A percentile compares a stretch with the other conserved stretches of the same genome.
Evolutionary conservation across 1,284 basidiomycete genomes (phyloP).

Genomic region (Heliocybe sulcata): DNA sequence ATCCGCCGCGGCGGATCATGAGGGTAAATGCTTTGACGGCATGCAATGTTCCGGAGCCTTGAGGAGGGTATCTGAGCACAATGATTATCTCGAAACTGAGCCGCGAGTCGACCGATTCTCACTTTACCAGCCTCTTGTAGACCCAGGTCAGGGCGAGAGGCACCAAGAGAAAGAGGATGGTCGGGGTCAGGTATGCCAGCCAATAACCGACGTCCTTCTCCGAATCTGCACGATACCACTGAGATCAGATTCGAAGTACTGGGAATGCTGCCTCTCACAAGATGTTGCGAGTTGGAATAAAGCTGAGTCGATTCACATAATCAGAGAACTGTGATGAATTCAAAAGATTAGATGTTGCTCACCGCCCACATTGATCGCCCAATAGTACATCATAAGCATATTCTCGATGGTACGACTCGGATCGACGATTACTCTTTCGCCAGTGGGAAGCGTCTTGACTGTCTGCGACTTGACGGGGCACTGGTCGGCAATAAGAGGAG

Average conservation of each 20-base stretch:
- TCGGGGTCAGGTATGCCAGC: conserved; percentile 16
- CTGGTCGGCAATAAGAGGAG: not conserved
- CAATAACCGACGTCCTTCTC: conserved; percentile 18
- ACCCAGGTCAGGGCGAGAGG: conserved; percentile 26
- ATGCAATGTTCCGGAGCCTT: not conserved
- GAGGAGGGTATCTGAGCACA: not conserved
- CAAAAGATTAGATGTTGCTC: not conserved
- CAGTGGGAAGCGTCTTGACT: not conserved
- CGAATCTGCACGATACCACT: conserved; percentile 5
- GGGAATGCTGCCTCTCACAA: not conserved
- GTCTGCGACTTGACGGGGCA: not conserved
- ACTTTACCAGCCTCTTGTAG: not conserved
- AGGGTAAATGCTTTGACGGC: not conserved
- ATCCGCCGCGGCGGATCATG: not conserved
- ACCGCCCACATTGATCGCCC: not conserved
- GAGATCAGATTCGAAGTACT: not conserved
- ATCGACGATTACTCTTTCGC: not conserved
- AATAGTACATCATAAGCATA: not conserved
- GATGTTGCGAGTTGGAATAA: not conserved
- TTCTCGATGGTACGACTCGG: not conserved
- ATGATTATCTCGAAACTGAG: not conserved
- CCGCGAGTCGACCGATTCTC: not conserved
- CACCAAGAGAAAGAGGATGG: conserved; percentile 14
- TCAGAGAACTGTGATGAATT: not conserved
- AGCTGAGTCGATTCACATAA: not conserved